phyloP scores from a whole-genome alignment of 2,329 filamentous ascomycete genomes.

The Grosmannia clavigera region DNA sequence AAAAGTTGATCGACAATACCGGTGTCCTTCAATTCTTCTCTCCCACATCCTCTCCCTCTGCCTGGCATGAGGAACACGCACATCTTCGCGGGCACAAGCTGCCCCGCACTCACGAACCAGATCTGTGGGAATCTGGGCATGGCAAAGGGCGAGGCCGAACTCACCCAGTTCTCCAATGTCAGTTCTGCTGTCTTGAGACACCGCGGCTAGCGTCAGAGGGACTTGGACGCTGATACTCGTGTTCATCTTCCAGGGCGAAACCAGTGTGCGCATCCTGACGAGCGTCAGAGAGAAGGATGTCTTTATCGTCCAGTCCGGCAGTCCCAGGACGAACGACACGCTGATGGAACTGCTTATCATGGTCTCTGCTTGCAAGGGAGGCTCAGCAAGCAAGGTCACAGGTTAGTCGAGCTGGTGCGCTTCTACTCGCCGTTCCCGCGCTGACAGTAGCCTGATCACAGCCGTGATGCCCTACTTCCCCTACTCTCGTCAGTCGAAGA shows the following conservation, averaged over 20 bases:
- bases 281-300: conserved; percentile 95
- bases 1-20: neutral
- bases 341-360: conserved; percentile 99
- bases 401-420: conserved; percentile 35
- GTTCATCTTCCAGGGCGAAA: conserved; percentile 42
- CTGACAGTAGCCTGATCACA: conserved; percentile 21
- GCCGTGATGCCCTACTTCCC: conserved; percentile 91
- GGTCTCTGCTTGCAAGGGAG: conserved; percentile 97
- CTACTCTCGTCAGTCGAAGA: conserved; percentile 98
- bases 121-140: conserved; percentile 59
- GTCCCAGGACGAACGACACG: conserved; percentile 91
- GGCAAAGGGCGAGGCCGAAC: conserved; percentile 50
- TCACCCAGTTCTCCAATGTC: conserved; percentile 58
- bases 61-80: conserved; percentile 37
- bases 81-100: conserved; percentile 56
- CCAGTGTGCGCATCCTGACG: conserved; percentile 55
- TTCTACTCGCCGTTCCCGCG: neutral
- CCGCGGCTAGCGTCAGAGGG: neutral
- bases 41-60: neutral
- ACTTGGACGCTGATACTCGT: conserved; percentile 9
- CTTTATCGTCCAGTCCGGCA: conserved; percentile 96
- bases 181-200: neutral
- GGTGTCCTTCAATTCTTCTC: neutral
- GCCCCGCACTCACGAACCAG: conserved; percentile 49
- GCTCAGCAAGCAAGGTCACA: conserved; percentile 91